Evolutionary conservation across 139 green algal species (phyloP).

Genomic region (Micromonas commoda): DNA sequence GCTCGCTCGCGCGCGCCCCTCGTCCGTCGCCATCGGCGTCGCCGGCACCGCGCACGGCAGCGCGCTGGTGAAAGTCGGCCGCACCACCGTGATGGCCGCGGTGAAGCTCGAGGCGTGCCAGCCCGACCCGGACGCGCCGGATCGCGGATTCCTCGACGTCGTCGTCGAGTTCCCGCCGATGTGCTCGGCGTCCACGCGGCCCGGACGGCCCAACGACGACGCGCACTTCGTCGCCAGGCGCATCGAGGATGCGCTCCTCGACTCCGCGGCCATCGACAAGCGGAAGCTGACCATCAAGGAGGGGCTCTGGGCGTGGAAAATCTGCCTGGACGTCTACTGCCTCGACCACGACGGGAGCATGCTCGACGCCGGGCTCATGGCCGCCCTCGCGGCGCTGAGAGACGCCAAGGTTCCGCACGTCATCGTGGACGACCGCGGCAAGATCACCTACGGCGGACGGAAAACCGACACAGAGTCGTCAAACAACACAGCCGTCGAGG

Average conservation of each 20-base stretch:
- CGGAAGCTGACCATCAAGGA: conserved; percentile 55
- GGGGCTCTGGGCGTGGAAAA: conserved; percentile 48
- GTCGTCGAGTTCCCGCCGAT: conserved; percentile 58
- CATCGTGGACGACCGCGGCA: conserved; percentile 11
- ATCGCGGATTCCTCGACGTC: conserved; percentile 40
- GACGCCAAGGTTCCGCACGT: conserved; percentile 3
- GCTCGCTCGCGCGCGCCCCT: conserved; percentile 45
- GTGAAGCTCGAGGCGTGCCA: conserved; percentile 47
- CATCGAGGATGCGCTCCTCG: background rate
- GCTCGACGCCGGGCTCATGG: conserved; percentile 56
- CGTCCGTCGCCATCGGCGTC: conserved; percentile 40
- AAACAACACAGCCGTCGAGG: background rate
- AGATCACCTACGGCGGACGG: conserved; percentile 1
- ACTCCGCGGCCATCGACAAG: conserved; percentile 29
- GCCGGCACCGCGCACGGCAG: conserved; percentile 52
- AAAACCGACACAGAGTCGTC: background rate
- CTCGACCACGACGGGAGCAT: conserved; percentile 58
- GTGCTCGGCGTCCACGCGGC: conserved; percentile 38
- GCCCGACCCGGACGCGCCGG: conserved; percentile 37
- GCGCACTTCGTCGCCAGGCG: background rate
- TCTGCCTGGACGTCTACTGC: conserved; percentile 59
- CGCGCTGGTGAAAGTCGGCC: conserved; percentile 51
- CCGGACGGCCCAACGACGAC: conserved; percentile 15
- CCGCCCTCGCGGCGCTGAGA: conserved; percentile 50
- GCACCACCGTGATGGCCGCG: conserved; percentile 55